Percentiles rank a stretch among this genome's conserved stretches.
Conservation (phyloP, 1,284 basidiomycete genomes). For the Sanghuangporus weigelae region DNA sequence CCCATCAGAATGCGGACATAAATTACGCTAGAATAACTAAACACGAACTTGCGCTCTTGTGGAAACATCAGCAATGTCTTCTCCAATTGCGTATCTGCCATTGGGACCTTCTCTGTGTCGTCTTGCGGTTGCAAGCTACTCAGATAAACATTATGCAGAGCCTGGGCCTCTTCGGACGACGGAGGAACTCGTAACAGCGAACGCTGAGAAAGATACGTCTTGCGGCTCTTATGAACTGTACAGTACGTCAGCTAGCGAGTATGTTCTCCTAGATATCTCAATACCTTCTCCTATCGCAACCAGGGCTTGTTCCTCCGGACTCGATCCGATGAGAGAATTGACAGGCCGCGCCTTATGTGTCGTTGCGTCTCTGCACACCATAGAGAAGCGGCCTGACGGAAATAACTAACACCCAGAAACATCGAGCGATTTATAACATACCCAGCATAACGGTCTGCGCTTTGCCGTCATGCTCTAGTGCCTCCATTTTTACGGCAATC, state of each 20-base stretch:
- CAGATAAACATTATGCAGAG: slow-evolving; percentile 66
- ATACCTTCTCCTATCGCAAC: slow-evolving; percentile 65
- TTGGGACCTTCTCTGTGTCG: slow-evolving; percentile 47
- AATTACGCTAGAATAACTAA: not conserved
- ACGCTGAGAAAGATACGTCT: slow-evolving; percentile 44
- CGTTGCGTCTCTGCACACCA: slow-evolving; percentile 74
- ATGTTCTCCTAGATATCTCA: slow-evolving; percentile 16
- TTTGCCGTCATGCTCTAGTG: slow-evolving; percentile 38
- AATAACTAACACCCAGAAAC: not conserved
- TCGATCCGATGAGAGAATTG: slow-evolving; percentile 57
- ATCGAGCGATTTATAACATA: slow-evolving; percentile 27
- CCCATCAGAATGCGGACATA: not conserved
- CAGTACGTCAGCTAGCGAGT: not conserved
- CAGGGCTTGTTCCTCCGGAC: slow-evolving; percentile 58
- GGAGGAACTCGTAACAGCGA: slow-evolving; percentile 71
- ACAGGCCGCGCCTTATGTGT: slow-evolving; percentile 63
- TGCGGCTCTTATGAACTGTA: slow-evolving; percentile 48
- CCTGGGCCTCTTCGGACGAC: slow-evolving; percentile 57
- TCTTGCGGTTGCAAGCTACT: slow-evolving; percentile 38
- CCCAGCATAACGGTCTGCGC: slow-evolving; percentile 66
- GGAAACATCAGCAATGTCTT: slow-evolving; percentile 81
- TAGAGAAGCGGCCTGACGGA: slow-evolving; percentile 64
- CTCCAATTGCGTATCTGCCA: slow-evolving; percentile 60
- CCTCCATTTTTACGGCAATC: slow-evolving; percentile 79
- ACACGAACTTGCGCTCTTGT: slow-evolving; percentile 72